phyloP scores from a whole-genome alignment of 768 basidiomycete genomes.

The Macrolepiota albuminosa region DNA sequence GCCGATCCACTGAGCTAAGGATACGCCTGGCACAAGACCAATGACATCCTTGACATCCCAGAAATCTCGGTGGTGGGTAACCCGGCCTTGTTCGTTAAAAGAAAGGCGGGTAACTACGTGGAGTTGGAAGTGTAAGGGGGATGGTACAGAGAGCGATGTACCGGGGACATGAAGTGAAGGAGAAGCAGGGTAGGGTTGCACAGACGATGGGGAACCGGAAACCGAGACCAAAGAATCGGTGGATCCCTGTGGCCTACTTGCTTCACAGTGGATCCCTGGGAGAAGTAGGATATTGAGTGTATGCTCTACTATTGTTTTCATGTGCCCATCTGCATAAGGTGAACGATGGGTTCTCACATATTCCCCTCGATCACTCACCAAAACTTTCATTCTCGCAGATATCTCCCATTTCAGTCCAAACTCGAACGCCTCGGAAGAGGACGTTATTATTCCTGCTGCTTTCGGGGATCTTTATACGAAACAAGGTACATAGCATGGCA shows the following conservation, averaged over 20 bases:
- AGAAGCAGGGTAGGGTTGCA: conserved; percentile 28
- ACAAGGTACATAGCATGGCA: conserved; percentile 52
- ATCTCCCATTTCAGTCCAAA: conserved; percentile 75
- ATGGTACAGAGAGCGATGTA: conserved; percentile 54
- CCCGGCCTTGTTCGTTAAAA: conserved; percentile 79
- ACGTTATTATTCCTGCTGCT: conserved; percentile 27
- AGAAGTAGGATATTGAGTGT: conserved; percentile 73
- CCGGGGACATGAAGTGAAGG: conserved; percentile 55
- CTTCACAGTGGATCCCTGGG: conserved; percentile 61
- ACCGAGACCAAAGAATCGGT: conserved; percentile 35
- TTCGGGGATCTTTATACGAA: conserved; percentile 31
- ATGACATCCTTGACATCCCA: conserved; percentile 81
- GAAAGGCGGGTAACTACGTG: conserved; percentile 67
- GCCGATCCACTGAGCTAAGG: conserved; percentile 64
- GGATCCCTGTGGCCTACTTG: conserved; percentile 26
- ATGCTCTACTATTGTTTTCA: conserved; percentile 73
- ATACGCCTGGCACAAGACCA: conserved; percentile 65
- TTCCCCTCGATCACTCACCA: conserved; percentile 36
- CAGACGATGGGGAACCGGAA: conserved; percentile 26
- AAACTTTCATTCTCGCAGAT: conserved; percentile 77
- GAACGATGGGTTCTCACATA: background rate
- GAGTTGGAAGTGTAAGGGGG: conserved; percentile 70
- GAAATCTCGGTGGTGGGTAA: conserved; percentile 75
- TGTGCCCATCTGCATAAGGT: conserved; percentile 16
- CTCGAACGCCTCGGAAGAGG: conserved; percentile 59